phyloP scores from a whole-genome alignment of 106 monocot species.

The Dendrobium nobile region DNA sequence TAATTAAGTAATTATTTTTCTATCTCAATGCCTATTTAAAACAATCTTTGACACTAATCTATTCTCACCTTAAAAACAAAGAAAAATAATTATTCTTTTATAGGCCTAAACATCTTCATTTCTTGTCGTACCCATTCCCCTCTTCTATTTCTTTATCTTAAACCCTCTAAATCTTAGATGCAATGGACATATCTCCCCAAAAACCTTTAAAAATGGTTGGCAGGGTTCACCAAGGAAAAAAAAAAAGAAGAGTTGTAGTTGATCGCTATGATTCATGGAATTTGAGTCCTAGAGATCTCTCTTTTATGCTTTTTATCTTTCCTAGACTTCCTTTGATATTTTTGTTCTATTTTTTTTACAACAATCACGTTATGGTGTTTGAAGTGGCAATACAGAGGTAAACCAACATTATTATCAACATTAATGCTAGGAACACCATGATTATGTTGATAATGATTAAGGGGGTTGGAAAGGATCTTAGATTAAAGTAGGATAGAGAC shows the following conservation, averaged over 20 bases:
- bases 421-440: conserved; percentile 67
- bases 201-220: too few relatives aligned
- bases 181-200: too few relatives aligned
- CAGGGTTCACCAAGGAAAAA: neutral
- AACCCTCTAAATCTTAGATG: too few relatives aligned
- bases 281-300: neutral
- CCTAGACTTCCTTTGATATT: too few relatives aligned
- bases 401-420: conserved; percentile 41
- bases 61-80: too few relatives aligned
- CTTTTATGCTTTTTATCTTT: neutral
- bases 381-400: conserved; percentile 54
- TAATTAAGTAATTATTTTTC: too few relatives aligned
- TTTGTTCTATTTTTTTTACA: conserved; percentile 3
- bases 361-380: conserved; percentile 41
- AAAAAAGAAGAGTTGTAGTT: neutral
- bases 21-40: too few relatives aligned
- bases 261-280: neutral
- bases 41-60: too few relatives aligned
- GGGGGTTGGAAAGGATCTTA: conserved; percentile 18
- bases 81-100: too few relatives aligned
- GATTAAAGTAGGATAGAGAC: conserved; percentile 7
- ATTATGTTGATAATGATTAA: conserved; percentile 54
- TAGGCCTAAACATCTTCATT: too few relatives aligned
- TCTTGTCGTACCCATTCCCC: too few relatives aligned
- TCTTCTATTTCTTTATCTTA: too few relatives aligned